Conservation (phyloP, 148 eudicot species). For the Polygonum aviculare region DNA sequence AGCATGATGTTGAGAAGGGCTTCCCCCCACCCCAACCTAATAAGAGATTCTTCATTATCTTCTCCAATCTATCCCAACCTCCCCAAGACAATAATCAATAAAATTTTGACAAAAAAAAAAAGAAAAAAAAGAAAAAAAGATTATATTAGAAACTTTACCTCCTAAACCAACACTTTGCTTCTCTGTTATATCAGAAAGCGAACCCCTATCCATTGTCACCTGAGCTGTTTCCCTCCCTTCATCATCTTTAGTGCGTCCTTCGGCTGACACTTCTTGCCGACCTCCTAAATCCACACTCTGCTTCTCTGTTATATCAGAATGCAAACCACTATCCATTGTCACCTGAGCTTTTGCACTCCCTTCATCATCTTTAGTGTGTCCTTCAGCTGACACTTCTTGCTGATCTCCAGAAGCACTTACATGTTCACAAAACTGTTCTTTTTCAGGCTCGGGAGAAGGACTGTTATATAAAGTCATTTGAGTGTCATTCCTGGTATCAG, state of each 20-base stretch:
- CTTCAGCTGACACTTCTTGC: slow-evolving; percentile 4
- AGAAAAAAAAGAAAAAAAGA: neutral
- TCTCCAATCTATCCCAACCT: neutral
- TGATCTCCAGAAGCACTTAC: slow-evolving; percentile 13
- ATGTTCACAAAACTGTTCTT: slow-evolving; percentile 11
- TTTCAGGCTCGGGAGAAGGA: slow-evolving; percentile 8
- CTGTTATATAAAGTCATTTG: slow-evolving; percentile 13
- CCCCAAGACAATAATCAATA: neutral
- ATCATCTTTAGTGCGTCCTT: slow-evolving; percentile 11
- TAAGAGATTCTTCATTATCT: neutral
- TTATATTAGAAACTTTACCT: slow-evolving; percentile 25
- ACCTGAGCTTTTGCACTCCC: slow-evolving; percentile 16
- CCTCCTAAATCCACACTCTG: neutral
- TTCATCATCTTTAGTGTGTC: slow-evolving; percentile 16
- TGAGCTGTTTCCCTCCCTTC: slow-evolving; percentile 19
- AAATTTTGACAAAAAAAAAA: neutral
- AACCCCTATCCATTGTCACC: slow-evolving; percentile 9
- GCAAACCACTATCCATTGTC: slow-evolving; percentile 8
- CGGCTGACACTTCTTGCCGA: slow-evolving; percentile 9
- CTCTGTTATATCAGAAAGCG: slow-evolving; percentile 17
- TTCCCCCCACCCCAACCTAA: no score
- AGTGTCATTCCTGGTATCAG: slow-evolving; percentile 18
- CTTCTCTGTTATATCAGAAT: slow-evolving; percentile 18
- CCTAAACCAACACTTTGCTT: slow-evolving; percentile 15
- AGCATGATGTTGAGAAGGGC: neutral